phyloP scores from a whole-genome alignment of 495 filamentous ascomycete species.

The Saxispiralis lemnorum region DNA sequence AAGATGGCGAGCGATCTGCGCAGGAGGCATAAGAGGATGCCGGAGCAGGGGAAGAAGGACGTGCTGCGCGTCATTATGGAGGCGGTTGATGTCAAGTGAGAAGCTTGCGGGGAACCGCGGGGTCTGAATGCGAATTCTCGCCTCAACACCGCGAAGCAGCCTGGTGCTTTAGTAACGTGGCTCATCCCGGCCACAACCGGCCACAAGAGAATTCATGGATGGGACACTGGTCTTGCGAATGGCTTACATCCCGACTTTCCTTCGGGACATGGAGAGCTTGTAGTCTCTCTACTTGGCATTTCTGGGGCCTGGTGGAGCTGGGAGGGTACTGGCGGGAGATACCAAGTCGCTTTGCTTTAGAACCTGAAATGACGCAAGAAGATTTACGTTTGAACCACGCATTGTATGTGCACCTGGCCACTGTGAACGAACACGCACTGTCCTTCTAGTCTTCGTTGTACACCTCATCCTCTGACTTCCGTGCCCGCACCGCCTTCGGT shows the following conservation, averaged over 20 bases:
- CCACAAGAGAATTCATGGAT: too few relatives aligned
- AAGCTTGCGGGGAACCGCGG: background rate
- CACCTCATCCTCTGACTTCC: slow-evolving; percentile 7
- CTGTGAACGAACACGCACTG: background rate
- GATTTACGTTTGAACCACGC: background rate
- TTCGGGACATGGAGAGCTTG: background rate
- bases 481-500: slow-evolving; percentile 20
- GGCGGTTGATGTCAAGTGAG: slow-evolving; percentile 7
- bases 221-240: too few relatives aligned
- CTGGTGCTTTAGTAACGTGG: too few relatives aligned
- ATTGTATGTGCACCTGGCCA: background rate
- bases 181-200: too few relatives aligned
- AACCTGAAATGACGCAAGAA: background rate
- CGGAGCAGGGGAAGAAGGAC: slow-evolving; percentile 8
- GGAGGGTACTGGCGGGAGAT: background rate
- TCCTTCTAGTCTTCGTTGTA: background rate
- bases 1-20: slow-evolving; percentile 12
- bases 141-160: background rate
- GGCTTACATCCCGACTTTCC: too few relatives aligned
- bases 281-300: too few relatives aligned
- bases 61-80: slow-evolving; percentile 11
- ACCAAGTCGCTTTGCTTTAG: background rate
- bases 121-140: background rate
- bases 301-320: background rate
- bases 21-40: slow-evolving; percentile 8